Evolutionary conservation across 2,329 filamentous ascomycete genomes (phyloP).

Genomic region (Orbilia quercus): DNA sequence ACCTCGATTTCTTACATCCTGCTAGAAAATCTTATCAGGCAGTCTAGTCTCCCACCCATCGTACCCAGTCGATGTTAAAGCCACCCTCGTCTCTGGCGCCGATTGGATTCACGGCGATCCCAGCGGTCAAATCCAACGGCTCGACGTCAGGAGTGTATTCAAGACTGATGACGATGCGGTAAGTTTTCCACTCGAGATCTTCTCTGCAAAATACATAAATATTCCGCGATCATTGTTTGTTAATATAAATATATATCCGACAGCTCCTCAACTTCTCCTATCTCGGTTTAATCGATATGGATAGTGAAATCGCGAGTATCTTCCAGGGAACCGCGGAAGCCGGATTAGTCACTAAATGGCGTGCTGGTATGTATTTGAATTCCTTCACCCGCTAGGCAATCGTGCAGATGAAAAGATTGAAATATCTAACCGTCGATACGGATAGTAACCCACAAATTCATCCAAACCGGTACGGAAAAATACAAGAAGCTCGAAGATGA

Average conservation of each 20-base stretch:
- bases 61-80: slow-evolving; percentile 63
- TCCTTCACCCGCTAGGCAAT: slow-evolving; percentile 43
- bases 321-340: slow-evolving; percentile 62
- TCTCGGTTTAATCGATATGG: slow-evolving; percentile 63
- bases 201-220: no score
- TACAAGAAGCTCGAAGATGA: slow-evolving; percentile 63
- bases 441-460: slow-evolving; percentile 63
- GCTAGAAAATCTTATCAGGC: slow-evolving; percentile 59
- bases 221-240: not conserved
- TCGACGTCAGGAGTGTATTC: slow-evolving; percentile 63
- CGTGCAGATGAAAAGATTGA: no score
- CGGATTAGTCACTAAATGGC: slow-evolving; percentile 64
- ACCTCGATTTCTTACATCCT: not conserved
- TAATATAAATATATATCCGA: not conserved
- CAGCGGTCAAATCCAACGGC: slow-evolving; percentile 62
- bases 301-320: slow-evolving; percentile 61
- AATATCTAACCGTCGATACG: not conserved
- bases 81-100: slow-evolving; percentile 63
- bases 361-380: slow-evolving; percentile 61
- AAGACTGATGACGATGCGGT: slow-evolving; percentile 58
- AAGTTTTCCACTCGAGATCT: slow-evolving; percentile 6
- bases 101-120: slow-evolving; percentile 65
- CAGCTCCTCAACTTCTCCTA: slow-evolving; percentile 63
- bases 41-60: slow-evolving; percentile 62
- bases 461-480: slow-evolving; percentile 63